Percentiles rank a stretch among this genome's conserved stretches.
Conservation (phyloP, 2,329 filamentous ascomycete species). For the Aciculosporium take region DNA sequence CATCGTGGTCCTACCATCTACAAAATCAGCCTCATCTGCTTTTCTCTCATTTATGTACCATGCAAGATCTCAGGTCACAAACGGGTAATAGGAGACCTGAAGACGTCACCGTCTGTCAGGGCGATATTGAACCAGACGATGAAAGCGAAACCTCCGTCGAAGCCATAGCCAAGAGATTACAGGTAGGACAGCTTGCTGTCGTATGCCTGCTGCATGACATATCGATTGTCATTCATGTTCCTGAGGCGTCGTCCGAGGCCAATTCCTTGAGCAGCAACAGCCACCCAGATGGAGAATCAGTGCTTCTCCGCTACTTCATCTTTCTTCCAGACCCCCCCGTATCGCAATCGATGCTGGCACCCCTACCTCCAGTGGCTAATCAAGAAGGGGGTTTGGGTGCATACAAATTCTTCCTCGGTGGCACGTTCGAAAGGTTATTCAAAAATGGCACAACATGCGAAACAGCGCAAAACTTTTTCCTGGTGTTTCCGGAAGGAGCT, state of each 20-base stretch:
- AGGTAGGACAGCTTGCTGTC: constrained; percentile 21
- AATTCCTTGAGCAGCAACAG: not conserved
- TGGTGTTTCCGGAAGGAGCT: constrained; percentile 32
- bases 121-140: constrained; percentile 8
- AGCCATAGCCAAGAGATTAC: constrained; percentile 20
- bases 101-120: constrained; percentile 8
- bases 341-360: constrained; percentile 13
- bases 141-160: constrained; percentile 11
- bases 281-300: not conserved
- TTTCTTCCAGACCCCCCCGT: constrained; percentile 18
- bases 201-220: constrained; percentile 15
- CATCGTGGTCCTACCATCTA: constrained; percentile 16
- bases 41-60: constrained; percentile 23
- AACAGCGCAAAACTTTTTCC: constrained; percentile 24
- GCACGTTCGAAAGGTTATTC: constrained; percentile 19
- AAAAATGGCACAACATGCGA: constrained; percentile 6
- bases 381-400: constrained; percentile 8
- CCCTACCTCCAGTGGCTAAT: constrained; percentile 5
- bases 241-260: not conserved
- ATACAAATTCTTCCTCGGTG: constrained; percentile 16
- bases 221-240: constrained; percentile 23
- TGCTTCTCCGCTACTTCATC: constrained; percentile 23
- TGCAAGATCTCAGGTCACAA: constrained; percentile 16
- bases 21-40: constrained; percentile 11
- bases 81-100: constrained; percentile 3